Evolutionary conservation across 2,329 filamentous ascomycete species (phyloP).

Genomic region (Nothopassalora personata): DNA sequence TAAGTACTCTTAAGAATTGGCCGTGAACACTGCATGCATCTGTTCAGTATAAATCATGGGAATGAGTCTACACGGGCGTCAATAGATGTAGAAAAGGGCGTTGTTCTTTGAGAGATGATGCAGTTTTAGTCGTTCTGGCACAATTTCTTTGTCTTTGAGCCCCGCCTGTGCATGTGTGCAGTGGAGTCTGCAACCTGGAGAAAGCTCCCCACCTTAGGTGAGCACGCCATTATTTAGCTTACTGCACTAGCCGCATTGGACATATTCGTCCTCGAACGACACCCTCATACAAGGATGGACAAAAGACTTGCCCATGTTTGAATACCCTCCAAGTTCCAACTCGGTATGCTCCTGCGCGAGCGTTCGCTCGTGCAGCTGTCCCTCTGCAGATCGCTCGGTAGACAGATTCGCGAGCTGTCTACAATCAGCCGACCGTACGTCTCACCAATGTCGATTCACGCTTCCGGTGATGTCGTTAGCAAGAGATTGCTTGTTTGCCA

Average conservation of each 20-base stretch:
- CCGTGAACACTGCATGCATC: conserved; percentile 14
- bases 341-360: neutral
- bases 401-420: neutral
- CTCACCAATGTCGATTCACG: neutral
- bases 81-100: neutral
- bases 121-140: conserved; percentile 4
- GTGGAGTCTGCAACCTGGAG: neutral
- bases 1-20: conserved; percentile 17
- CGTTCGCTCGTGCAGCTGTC: neutral
- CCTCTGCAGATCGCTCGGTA: neutral
- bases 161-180: neutral
- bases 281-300: neutral
- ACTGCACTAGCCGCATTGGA: neutral
- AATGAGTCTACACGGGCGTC: neutral
- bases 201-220: neutral
- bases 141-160: conserved; percentile 7
- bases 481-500: neutral
- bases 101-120: neutral
- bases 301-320: neutral
- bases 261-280: neutral
- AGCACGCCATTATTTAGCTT: conserved; percentile 6
- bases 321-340: neutral
- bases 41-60: neutral
- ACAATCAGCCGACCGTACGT: neutral
- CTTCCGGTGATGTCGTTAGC: neutral